Evolutionary conservation across 441 rosid species (phyloP), one percentile per base, ranked within the genome.

Genomic region (Euphorbia corollata): DNA sequence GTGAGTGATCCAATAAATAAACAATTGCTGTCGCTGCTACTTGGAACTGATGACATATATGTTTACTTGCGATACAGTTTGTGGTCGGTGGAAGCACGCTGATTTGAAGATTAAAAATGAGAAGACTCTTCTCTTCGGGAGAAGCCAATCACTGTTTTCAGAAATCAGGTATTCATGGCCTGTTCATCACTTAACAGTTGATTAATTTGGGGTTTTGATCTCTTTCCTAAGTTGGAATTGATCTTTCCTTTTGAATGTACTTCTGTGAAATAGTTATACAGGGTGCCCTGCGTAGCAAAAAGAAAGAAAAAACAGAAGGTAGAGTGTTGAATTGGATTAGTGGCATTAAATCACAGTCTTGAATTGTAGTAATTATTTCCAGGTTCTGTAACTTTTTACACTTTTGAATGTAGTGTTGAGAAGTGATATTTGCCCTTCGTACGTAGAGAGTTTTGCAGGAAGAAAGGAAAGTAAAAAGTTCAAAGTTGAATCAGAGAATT

Each of bases 1-100:
- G 1, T 27, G 11, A 47, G 23, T 22, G 27, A 23, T 20, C 20
- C 8, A 20, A 47, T 20, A 2, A 15, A 2, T 54, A 27, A 27
- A 27, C 32, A 27, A 27, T 27, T 27, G 32, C 32, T 27, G 32
- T 27, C 4, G 32, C 8, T 8, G 24, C 13, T 59, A 8, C 53
- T 8, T 64, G 19, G 18, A 63, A 54, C 22, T 54, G 64, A 74
- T 88, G 98, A 82, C 87, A 0, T 92, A 87, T 68, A 88, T 90
- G 96, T 92, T 90, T 51, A 92, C 90, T 80, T 88, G 88, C 59
- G 95, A 92, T 79, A 86, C 91, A 70, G 97, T 92, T 60, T 96
- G 86, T 72, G 96, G 96, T 38, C 88, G 83, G 23, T 92, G 98
- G 98, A 90, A 90, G 75, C 87, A 85, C 78, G 75, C 82, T 30